Base-by-base conservation (phyloP, 305 asterid species). In the Fraxinus sp. region DNA sequence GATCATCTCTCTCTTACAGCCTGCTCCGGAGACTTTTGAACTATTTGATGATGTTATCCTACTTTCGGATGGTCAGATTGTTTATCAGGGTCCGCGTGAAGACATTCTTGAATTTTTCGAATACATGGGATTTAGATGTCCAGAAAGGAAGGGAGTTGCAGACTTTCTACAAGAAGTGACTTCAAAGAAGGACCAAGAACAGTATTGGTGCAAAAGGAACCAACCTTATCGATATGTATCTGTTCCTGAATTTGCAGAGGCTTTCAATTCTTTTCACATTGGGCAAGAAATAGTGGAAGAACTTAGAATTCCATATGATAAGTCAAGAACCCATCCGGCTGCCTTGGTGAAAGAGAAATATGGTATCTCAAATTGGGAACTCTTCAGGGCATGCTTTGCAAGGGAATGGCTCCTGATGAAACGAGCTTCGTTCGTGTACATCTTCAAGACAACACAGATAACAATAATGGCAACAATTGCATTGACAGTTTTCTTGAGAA, bases 391-490 rank as follows among this genome's bases (percentile, higher is more conserved):
- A 0, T 89, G 90, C 70, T 84, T 87, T 8, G 70, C 79, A 0
- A 84, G 90, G 73, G 92, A 89, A 79, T 84, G 88, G 90, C 80
- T 89, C 3, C 81, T 89, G 82, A 87, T 89, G 90, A 87, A 89
- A 46, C 86, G 91, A 2, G 79, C 81, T 77, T 85, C 90, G 1
- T 89, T 89, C 20, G 18, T 89, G 2, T 87, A 89, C 88, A 89
- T 89, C 46, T 89, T 89, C 43, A 89, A 89, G 87, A 62, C 72
- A 22, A 62, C 72, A 62, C 72, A 62, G 72, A 62, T 62, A 59
- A 59, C 70, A 59, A 59, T 59, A 62, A 62, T 62, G 72, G 72
- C 72, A 62, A 62, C 72, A 3, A 62, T 62, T 62, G 72, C 72
- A 62, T 62, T 62, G 11, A 22, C 72, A 22, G 33, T 62, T 62